Base-by-base conservation (phyloP, 140 eudicot species). In the Stevia rebaudiana region DNA sequence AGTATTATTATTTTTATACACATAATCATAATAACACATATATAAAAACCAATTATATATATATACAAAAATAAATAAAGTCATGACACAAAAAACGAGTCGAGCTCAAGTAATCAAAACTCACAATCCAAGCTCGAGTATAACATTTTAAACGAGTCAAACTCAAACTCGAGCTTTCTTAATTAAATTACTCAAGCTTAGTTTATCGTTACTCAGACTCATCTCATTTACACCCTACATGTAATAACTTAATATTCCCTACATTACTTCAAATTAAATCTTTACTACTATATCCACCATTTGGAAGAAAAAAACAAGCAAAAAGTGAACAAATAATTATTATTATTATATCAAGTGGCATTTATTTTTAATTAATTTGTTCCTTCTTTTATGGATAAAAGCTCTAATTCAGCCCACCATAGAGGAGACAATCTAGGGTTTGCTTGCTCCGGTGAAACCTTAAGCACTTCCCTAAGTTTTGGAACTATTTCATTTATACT, bases 401-500 rank as follows among this genome's bases (percentile, higher is more conserved):
- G 81, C 81, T 88, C 94, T 25, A 88, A 95, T 71, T 85, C 96
- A 17, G 95, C 96, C 96, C 95, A 88, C 95, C 96, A 88, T 0
- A 88, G 71, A n/a, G 95, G 95, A 74, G 96, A 88, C 0, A 78
- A 68, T 52, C 86, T 70, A 28, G 96, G 95, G 61, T 63, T 76
- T 40, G 94, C 96, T 19, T 83, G 82, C 9, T 85, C 88, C 1
- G 90, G 96, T 50, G 96, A 77, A 62, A 88, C 57, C 47, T 69
- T 68, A 17, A 82, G 55, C 18, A 61, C 88, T 52, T 76, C 73
- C 50, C 77, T 76, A 67, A 88, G 74, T 52, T 61, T 82, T 7
- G 72, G 5, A 43, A 81, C 66, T 33, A 83, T 60, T 68, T 78
- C 86, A 0, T 58, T 74, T 65, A 88, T 74, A 3, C 74, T 69